Base-by-base conservation (phyloP, 257 asterid species). In the Lantana camara region DNA sequence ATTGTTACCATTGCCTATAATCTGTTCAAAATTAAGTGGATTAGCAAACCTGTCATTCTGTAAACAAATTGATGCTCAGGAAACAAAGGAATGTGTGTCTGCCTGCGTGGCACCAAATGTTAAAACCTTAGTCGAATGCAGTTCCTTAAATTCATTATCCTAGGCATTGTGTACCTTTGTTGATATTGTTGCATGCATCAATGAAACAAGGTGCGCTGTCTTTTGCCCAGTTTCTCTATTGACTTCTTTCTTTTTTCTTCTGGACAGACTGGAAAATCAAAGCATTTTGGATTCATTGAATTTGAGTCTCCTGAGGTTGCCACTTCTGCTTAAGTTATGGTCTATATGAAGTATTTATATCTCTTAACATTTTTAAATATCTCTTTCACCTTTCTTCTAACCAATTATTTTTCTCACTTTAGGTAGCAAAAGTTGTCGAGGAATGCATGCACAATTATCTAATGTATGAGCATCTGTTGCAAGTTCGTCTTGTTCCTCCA, bases 371-470 rank as follows among this genome's bases (percentile, higher is more conserved):
- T 29, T 42, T 73, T 52, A n/a, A n/a, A n/a, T n/a, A n/a, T 38
- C 42, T 12, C 27, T 55, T 15, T 13, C 24, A 27, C 1, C 7
- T 30, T 15, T 67, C 46, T 50, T 52, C 27, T 13, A 27, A 38
- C 12, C 5, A 46, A 0, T 42, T 48, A 11, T 9, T 35, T 13
- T 59, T 30, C 48, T 13, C 51, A n/a, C 35, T 14, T 14, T 76
- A 92, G 98, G 98, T 92, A 41, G 95, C 97, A 30, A 84, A 75
- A 79, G 88, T 93, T 68, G 97, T 90, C 63, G 88, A 82, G 13
- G 96, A 93, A 46, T 82, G 92, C 73, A 93, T 93, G 99, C 92
- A 90, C 65, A 93, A 90, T 45, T 84, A 85, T 78, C 88, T 93
- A 27, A 76, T 93, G 83, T 85, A 76, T 22, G 97, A 90, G 87